Evolutionary conservation across 805 yeast genomes (phyloP).

Genomic region (Wickerhamiella spandovensis): DNA sequence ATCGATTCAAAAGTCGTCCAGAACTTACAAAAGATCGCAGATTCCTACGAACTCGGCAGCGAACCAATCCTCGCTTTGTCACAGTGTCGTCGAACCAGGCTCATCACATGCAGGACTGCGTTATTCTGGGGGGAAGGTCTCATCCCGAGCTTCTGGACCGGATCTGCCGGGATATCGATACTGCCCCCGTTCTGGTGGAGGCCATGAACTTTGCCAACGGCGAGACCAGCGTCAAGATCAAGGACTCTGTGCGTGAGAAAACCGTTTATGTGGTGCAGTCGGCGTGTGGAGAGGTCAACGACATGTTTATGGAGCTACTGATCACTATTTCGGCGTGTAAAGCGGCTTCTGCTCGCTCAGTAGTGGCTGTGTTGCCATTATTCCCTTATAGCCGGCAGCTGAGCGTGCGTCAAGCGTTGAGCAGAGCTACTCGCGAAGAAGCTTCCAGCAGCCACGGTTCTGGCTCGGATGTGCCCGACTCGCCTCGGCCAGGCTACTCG

Average conservation of each 20-base stretch:
- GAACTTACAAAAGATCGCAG: too few relatives aligned
- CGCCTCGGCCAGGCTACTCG: background rate
- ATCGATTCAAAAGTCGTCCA: too few relatives aligned
- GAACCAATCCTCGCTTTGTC: background rate
- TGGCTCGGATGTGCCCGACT: background rate
- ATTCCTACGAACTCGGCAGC: too few relatives aligned
- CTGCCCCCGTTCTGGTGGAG: slow-evolving; percentile 53
- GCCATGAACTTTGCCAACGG: slow-evolving; percentile 52
- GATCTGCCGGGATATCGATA: slow-evolving; percentile 67
- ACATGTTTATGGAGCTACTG: slow-evolving; percentile 67
- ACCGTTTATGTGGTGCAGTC: slow-evolving; percentile 85
- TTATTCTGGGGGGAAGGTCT: slow-evolving; percentile 82
- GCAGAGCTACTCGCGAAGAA: background rate
- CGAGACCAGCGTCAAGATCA: slow-evolving; percentile 76
- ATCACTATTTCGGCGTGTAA: slow-evolving; percentile 87
- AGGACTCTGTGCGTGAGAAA: slow-evolving; percentile 87
- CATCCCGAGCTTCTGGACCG: slow-evolving; percentile 65
- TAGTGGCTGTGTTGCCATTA: slow-evolving; percentile 82
- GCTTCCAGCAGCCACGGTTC: background rate
- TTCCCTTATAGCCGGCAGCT: slow-evolving; percentile 96
- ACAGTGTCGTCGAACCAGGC: background rate
- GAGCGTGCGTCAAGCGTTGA: slow-evolving; percentile 46
- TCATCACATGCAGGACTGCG: slow-evolving; percentile 59
- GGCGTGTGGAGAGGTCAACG: slow-evolving; percentile 82
- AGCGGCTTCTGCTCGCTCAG: slow-evolving; percentile 76